Evolutionary conservation across 2,329 filamentous ascomycete species (phyloP), one percentile per base, ranked within the genome.

Genomic region (Zasmidium angulare): DNA sequence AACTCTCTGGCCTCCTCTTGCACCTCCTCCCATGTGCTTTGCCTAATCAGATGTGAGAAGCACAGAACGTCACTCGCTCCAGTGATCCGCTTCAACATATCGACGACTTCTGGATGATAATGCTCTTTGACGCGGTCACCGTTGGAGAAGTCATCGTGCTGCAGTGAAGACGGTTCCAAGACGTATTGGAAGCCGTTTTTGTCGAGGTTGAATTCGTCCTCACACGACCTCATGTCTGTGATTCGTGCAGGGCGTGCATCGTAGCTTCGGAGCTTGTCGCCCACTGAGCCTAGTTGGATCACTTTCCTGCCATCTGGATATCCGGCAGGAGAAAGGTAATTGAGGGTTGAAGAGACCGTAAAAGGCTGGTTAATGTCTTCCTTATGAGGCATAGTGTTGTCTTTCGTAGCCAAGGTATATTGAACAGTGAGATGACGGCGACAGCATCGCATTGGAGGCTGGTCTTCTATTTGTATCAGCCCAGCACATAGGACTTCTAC

Each of bases 111-210:
- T 19, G 19, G 47, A 29, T 47, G 47, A 2, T 52, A 49, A 3
- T 20, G 17, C 31, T 22, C 20, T 29, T 52, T 57, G 11, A 57
- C 46, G 20, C 31, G 10, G 4, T 56, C 31, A 6, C 48, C 51
- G 22, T 58, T 40, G 4, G 43, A 14, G 40, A 48, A 58, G 10
- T 24, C 29, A n/a, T 46, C 43, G n/a, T 17, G n/a, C 20, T 52
- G 23, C 9, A 12, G 11, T 12, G 29, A 49, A 20, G 12, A 29
- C 4, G 36, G 36, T 14, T 23, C 20, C 2, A 19, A 11, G 7
- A 56, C 48, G 24, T 55, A 53, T 24, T 62, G 52, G 53, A 62
- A 62, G 3, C 60, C 60, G 21, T 62, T 55, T 6, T 11, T 49
- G 31, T 62, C 60, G 9, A 56, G 48, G 12, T 22, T 31, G 24